These are phyloP conservation scores for Sindora glabra DNA, from an alignment of 306 rosid species.

Conservation along the genomic window DNA sequence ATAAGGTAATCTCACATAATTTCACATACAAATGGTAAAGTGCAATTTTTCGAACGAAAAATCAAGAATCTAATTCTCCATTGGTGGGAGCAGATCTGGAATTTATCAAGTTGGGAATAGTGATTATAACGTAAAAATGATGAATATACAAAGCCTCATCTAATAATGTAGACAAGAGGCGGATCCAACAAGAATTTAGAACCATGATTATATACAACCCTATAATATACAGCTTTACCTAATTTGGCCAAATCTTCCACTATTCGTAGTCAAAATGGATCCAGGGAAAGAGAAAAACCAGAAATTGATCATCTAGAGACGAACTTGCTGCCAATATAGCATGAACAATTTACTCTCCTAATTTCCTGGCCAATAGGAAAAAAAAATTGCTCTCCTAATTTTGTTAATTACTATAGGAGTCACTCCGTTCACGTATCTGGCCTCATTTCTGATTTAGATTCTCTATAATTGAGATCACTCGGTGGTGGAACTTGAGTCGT, in stretches of 20 bases:
- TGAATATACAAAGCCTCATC: slow-evolving; percentile 15
- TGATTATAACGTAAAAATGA: no score
- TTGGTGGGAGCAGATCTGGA: no score
- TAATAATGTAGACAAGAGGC: background rate
- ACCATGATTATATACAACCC: slow-evolving; percentile 7
- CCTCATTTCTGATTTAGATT: slow-evolving; percentile 23
- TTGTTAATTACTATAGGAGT: background rate
- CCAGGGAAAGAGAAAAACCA: slow-evolving; percentile 9
- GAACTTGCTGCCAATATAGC: background rate
- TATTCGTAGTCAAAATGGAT: background rate
- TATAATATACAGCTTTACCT: slow-evolving; percentile 22
- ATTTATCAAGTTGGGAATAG: no score
- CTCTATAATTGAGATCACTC: slow-evolving; percentile 16
- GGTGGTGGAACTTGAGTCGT: slow-evolving; percentile 22
- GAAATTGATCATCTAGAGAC: slow-evolving; percentile 10
- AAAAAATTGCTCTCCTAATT: background rate
- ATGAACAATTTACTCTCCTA: background rate
- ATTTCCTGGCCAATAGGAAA: background rate
- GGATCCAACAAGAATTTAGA: background rate
- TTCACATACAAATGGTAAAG: no score
- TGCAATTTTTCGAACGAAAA: no score
- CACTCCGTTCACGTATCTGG: slow-evolving; percentile 10
- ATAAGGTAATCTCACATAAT: no score
- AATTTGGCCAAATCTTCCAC: slow-evolving; percentile 7
- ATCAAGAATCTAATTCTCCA: no score